Percentiles rank a stretch among this genome's conserved stretches.
phyloP scores from a whole-genome alignment of 345 rosid genomes.

The Trapa incisa region DNA sequence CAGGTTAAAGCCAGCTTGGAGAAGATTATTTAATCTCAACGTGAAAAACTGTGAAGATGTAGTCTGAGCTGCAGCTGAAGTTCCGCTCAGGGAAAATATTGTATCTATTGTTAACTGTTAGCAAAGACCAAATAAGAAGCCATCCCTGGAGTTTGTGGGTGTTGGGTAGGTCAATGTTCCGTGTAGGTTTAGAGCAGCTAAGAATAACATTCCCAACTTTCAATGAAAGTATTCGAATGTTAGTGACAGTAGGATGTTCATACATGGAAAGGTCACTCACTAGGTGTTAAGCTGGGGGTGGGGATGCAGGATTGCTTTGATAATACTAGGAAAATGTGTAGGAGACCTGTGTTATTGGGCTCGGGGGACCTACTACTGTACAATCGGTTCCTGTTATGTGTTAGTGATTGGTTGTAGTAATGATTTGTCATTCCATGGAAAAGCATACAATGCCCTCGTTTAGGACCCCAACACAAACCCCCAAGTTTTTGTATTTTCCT shows the following conservation, averaged over 20 bases:
- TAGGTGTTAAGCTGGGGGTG: neutral
- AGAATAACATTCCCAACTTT: neutral
- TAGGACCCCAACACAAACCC: too few species aligned
- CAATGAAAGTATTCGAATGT: neutral
- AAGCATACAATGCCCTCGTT: neutral
- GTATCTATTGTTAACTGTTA: neutral
- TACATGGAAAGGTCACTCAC: neutral
- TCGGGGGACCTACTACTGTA: neutral
- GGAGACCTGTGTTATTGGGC: neutral
- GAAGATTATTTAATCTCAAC: neutral
- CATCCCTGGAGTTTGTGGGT: neutral
- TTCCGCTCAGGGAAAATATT: neutral
- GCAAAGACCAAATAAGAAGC: neutral
- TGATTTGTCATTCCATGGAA: neutral
- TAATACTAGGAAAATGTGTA: neutral
- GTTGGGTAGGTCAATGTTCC: neutral
- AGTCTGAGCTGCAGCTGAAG: neutral
- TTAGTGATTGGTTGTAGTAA: neutral
- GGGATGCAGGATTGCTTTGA: neutral
- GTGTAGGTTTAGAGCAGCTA: neutral
- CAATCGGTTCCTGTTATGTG: neutral
- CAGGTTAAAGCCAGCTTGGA: constrained; percentile 5
- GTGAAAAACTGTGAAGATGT: constrained; percentile 6
- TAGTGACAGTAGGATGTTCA: neutral
- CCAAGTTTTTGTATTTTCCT: too few species aligned